Percentiles rank a stretch among this genome's conserved stretches.
Evolutionary conservation across 2,329 filamentous ascomycete species (phyloP).

Genomic region (Diaporthe destruens): DNA sequence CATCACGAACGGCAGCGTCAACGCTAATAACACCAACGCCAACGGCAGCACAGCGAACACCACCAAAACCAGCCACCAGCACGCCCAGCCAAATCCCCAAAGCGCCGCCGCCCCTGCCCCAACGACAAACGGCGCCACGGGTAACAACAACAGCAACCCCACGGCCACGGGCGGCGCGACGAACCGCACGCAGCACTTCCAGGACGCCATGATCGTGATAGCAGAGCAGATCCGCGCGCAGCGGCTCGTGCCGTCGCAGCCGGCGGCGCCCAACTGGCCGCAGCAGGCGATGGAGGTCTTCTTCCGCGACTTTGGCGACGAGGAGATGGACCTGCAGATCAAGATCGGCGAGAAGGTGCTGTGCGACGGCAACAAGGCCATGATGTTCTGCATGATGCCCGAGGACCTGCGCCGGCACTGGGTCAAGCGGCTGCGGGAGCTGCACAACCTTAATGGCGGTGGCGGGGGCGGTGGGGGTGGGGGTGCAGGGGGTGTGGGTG

Average conservation of each 20-base stretch:
- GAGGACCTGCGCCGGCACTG: slow-evolving; percentile 65
- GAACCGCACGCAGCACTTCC: slow-evolving; percentile 46
- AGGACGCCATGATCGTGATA: slow-evolving; percentile 44
- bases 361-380: slow-evolving; percentile 70
- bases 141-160: background rate
- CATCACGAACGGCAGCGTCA: slow-evolving; percentile 17
- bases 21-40: slow-evolving; percentile 21
- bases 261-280: slow-evolving; percentile 62
- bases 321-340: slow-evolving; percentile 70
- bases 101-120: slow-evolving; percentile 28
- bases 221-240: slow-evolving; percentile 44
- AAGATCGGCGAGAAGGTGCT: slow-evolving; percentile 71
- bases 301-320: slow-evolving; percentile 68
- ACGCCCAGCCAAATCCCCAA: slow-evolving; percentile 9
- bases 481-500: too few relatives aligned
- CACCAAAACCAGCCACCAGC: slow-evolving; percentile 25
- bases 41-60: background rate
- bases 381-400: slow-evolving; percentile 74
- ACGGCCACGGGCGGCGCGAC: slow-evolving; percentile 37
- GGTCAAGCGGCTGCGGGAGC: slow-evolving; percentile 65
- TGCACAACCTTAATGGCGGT: slow-evolving; percentile 51
- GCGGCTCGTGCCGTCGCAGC: slow-evolving; percentile 56
- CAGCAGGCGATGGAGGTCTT: slow-evolving; percentile 71
- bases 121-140: background rate
- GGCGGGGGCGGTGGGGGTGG: too few relatives aligned